Evolutionary conservation across 2,329 filamentous ascomycete species (phyloP).

Genomic region (Colletotrichum sp.): DNA sequence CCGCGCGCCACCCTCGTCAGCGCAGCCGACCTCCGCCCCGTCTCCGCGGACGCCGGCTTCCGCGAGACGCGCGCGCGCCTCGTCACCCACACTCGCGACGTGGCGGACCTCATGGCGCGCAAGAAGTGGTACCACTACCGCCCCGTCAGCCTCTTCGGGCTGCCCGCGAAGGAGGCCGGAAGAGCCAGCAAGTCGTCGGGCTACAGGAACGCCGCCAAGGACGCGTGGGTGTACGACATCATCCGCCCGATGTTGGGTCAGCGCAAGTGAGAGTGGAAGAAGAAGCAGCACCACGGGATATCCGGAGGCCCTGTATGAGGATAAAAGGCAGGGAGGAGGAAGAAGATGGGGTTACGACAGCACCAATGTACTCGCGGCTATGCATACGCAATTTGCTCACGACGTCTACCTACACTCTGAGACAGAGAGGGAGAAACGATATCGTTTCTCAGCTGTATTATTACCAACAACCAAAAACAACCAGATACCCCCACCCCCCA

Average conservation of each 20-base stretch:
- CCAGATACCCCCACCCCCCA: neutral
- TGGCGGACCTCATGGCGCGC: slow-evolving; percentile 33
- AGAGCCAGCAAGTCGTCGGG: neutral
- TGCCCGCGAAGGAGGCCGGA: slow-evolving; percentile 28
- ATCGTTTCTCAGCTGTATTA: neutral
- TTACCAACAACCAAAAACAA: neutral
- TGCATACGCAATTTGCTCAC: neutral
- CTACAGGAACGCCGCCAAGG: slow-evolving; percentile 27
- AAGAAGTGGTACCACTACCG: slow-evolving; percentile 44
- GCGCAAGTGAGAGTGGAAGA: neutral
- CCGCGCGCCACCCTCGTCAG: slow-evolving; percentile 53
- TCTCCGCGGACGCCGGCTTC: slow-evolving; percentile 3
- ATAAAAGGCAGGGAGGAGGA: neutral
- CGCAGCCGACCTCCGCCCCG: slow-evolving; percentile 40
- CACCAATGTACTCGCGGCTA: neutral
- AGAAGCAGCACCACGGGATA: neutral
- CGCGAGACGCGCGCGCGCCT: slow-evolving; percentile 38
- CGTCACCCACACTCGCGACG: slow-evolving; percentile 37
- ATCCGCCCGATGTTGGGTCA: slow-evolving; percentile 35
- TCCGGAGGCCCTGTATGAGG: neutral
- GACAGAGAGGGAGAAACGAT: neutral
- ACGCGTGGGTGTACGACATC: slow-evolving; percentile 47
- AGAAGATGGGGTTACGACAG: neutral
- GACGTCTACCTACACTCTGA: neutral
- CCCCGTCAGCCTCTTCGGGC: slow-evolving; percentile 42